phyloP scores from a whole-genome alignment of 805 yeast genomes.

The Middelhovenomyces tepae region DNA sequence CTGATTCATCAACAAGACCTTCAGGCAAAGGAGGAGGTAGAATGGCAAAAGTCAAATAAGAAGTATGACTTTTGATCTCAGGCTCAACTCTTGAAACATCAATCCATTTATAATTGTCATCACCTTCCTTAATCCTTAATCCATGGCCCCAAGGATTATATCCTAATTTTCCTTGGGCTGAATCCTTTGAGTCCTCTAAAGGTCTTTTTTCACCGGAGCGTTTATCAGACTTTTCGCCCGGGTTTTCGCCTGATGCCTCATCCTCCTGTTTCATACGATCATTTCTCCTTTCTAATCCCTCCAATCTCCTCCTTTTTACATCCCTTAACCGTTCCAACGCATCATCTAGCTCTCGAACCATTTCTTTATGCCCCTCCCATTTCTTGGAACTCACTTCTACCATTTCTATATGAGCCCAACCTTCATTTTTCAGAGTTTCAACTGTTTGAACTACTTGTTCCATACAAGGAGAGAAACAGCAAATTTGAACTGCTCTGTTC shows the following conservation, averaged over 20 bases:
- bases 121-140: constrained; percentile 78
- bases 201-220: constrained; percentile 13
- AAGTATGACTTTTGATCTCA: constrained; percentile 89
- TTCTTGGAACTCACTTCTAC: constrained; percentile 78
- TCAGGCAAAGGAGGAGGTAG: constrained; percentile 25
- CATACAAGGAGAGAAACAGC: constrained; percentile 96
- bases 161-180: constrained; percentile 28
- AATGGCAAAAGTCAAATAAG: constrained; percentile 85
- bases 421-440: constrained; percentile 58
- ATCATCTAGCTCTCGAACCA: constrained; percentile 75
- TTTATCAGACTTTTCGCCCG: constrained; percentile 1
- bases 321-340: constrained; percentile 73
- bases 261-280: constrained; percentile 15
- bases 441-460: constrained; percentile 92
- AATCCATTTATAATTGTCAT: constrained; percentile 66
- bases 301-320: constrained; percentile 63
- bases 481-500: constrained; percentile 52
- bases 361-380: constrained; percentile 85
- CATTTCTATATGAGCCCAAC: constrained; percentile 86
- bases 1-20: constrained; percentile 1
- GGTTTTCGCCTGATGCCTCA: neutral
- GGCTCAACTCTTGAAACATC: constrained; percentile 76
- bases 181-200: constrained; percentile 6
- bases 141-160: constrained; percentile 95
- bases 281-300: constrained; percentile 26